Percentiles rank a stretch among this genome's conserved stretches.
These are phyloP conservation scores for Boletus bicolor DNA, from an alignment of 768 basidiomycete genomes.

Conservation along the genomic window DNA sequence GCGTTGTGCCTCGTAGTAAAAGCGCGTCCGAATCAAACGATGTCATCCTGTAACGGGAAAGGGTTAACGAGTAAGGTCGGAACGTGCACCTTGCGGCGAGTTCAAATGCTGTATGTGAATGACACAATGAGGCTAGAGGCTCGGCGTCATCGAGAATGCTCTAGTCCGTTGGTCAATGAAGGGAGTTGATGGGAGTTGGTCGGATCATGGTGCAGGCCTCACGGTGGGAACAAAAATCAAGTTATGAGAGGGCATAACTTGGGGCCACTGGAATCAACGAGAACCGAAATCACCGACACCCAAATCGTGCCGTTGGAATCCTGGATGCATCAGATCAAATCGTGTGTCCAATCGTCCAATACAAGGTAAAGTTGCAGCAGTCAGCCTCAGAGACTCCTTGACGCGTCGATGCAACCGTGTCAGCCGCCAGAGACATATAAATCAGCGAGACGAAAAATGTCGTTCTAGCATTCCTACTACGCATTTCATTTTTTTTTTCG, in stretches of 20 bases:
- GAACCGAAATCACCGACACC: neutral
- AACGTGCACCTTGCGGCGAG: neutral
- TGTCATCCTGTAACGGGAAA: neutral
- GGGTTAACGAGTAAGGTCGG: neutral
- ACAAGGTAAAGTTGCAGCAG: neutral
- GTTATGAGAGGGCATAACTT: neutral
- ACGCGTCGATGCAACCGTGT: conserved; percentile 1
- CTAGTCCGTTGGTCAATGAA: neutral
- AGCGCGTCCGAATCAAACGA: neutral
- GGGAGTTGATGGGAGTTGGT: neutral
- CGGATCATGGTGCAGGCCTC: neutral
- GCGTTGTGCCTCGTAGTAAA: neutral
- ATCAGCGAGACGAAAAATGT: neutral
- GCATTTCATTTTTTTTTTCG: neutral
- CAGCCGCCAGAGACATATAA: conserved; percentile 27
- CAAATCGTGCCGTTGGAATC: neutral
- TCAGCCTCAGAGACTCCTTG: conserved; percentile 18
- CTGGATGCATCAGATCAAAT: neutral
- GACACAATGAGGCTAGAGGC: neutral
- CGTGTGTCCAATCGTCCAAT: neutral
- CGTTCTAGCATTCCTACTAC: neutral
- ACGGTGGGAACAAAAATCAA: neutral
- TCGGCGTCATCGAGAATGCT: neutral
- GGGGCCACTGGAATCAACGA: neutral
- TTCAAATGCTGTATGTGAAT: neutral